Evolutionary conservation across 2,329 filamentous ascomycete species (phyloP).

Genomic region (Aureobasidium sp.): DNA sequence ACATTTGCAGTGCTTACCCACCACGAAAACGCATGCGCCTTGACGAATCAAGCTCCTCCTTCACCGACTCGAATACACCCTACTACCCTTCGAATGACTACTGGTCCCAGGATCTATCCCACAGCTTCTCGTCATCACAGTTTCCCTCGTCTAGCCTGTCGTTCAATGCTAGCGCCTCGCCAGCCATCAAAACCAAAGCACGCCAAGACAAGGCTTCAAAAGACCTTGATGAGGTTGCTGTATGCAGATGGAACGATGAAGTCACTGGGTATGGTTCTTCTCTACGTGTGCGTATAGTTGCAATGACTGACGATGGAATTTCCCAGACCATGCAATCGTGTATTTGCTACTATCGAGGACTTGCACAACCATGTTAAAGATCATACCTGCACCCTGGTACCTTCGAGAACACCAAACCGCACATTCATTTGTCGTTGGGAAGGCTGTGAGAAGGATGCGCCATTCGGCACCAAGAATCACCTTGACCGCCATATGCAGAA

Average conservation of each 20-base stretch:
- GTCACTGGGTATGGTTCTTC: not conserved
- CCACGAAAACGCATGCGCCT: conserved; percentile 13
- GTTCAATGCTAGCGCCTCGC: not conserved
- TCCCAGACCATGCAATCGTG: conserved; percentile 18
- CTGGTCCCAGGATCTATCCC: not conserved
- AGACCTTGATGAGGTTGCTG: not conserved
- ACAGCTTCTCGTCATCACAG: not conserved
- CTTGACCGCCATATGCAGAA: conserved; percentile 59
- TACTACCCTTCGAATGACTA: conserved; percentile 2
- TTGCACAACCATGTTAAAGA: conserved; percentile 50
- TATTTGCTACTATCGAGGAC: conserved; percentile 40
- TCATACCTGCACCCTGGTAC: conserved; percentile 38
- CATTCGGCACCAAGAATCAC: conserved; percentile 56
- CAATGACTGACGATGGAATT: not conserved
- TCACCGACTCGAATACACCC: not conserved
- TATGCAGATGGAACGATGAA: conserved; percentile 14
- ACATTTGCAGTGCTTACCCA: not conserved
- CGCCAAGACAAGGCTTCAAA: not conserved
- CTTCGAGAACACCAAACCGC: conserved; percentile 40
- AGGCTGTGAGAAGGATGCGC: conserved; percentile 47
- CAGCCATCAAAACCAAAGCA: not conserved
- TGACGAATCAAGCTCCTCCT: not conserved
- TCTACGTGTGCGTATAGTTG: not conserved
- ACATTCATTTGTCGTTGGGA: conserved; percentile 50
- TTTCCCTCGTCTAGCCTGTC: not conserved